Percentiles rank a stretch among this genome's conserved stretches.
These are phyloP conservation scores for Salicornia ramosissima DNA, from an alignment of 148 eudicot genomes.

Conservation along the genomic window DNA sequence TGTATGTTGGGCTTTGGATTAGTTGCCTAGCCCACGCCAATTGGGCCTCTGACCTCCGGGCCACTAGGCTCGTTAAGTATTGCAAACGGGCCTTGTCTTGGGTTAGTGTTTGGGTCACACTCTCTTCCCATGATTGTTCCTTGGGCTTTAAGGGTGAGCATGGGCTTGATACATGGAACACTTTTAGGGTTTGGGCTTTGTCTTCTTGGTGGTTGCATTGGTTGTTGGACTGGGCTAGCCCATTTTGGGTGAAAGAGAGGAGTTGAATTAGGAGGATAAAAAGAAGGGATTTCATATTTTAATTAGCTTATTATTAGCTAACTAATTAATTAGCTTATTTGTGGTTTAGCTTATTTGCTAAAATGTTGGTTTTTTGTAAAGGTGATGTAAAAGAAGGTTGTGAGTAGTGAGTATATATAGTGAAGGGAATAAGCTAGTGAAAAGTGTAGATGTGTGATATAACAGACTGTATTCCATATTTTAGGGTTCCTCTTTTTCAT, in stretches of 20 bases:
- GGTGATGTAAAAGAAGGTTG: not conserved
- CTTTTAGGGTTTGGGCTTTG: constrained; percentile 41
- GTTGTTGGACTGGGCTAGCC: constrained; percentile 15
- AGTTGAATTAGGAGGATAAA: constrained; percentile 21
- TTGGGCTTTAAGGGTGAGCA: constrained; percentile 54
- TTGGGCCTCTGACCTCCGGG: constrained; percentile 44
- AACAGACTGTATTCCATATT: constrained; percentile 31
- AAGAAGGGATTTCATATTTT: constrained; percentile 23
- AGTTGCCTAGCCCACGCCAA: constrained; percentile 60
- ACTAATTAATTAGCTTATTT: too few relatives aligned
- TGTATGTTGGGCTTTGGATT: constrained; percentile 64
- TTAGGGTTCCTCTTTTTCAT: constrained; percentile 6
- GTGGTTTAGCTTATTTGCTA: too few relatives aligned
- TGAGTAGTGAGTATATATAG: constrained; percentile 6
- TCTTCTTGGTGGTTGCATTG: constrained; percentile 24
- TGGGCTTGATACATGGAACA: constrained; percentile 56
- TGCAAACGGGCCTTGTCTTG: constrained; percentile 54
- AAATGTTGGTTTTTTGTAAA: too few relatives aligned
- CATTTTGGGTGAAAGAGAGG: constrained; percentile 26
- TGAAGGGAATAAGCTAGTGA: not conserved
- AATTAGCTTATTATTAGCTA: too few relatives aligned
- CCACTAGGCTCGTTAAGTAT: constrained; percentile 61
- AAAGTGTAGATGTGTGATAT: constrained; percentile 13
- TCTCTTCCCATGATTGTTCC: constrained; percentile 58
- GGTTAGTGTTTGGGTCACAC: constrained; percentile 46